Evolutionary conservation across 768 basidiomycete genomes (phyloP).

Genomic region (Macrocybe gigantea): DNA sequence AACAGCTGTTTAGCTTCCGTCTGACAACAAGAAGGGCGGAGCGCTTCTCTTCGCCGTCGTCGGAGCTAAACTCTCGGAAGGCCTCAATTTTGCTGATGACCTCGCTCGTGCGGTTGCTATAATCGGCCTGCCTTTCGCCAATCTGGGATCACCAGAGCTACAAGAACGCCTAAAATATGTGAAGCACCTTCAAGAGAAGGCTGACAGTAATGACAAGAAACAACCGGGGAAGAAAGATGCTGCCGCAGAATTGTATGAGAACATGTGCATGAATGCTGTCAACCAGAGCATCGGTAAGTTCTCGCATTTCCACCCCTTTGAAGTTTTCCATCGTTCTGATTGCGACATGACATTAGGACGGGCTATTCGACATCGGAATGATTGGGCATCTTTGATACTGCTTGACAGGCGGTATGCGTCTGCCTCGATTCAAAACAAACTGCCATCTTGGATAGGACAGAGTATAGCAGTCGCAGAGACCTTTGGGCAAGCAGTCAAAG

Average conservation of each 20-base stretch:
- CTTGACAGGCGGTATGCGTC: constrained; percentile 80
- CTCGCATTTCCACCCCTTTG: not conserved
- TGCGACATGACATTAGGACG: constrained; percentile 48
- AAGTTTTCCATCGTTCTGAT: not conserved
- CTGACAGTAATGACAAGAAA: constrained; percentile 22
- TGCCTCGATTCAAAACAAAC: constrained; percentile 61
- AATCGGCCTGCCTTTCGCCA: constrained; percentile 91
- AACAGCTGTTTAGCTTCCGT: constrained; percentile 3
- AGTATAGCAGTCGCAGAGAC: constrained; percentile 50
- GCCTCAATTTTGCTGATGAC: constrained; percentile 70
- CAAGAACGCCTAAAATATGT: constrained; percentile 91
- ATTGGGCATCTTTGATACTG: constrained; percentile 89
- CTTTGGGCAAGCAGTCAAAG: constrained; percentile 69
- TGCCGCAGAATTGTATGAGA: constrained; percentile 81
- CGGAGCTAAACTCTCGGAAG: constrained; percentile 96
- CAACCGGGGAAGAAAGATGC: constrained; percentile 50
- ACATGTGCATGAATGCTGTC: constrained; percentile 89
- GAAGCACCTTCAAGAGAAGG: constrained; percentile 47
- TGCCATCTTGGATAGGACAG: constrained; percentile 88
- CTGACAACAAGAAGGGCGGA: constrained; percentile 33
- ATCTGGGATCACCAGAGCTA: constrained; percentile 85
- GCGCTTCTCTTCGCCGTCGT: constrained; percentile 91
- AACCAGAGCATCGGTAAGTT: constrained; percentile 92
- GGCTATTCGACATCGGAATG: constrained; percentile 84
- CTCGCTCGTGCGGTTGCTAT: constrained; percentile 84